Conservation (phyloP, 257 asterid genomes). For the Nemophila menziesii region DNA sequence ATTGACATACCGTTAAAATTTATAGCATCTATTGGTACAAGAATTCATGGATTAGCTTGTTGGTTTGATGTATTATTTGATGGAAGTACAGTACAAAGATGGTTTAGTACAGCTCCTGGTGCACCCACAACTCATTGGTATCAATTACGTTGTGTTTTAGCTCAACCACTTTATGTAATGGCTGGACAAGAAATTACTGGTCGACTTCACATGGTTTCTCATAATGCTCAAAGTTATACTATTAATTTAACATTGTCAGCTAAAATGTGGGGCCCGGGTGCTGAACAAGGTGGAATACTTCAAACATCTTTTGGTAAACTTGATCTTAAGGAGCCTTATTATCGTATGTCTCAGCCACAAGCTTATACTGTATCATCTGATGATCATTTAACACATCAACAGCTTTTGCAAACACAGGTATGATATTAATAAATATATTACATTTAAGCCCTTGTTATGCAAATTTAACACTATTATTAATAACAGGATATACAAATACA, state of each 20-base stretch:
- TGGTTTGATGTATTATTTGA: conserved; percentile 95
- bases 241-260: conserved; percentile 80
- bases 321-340: conserved; percentile 95
- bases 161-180: conserved; percentile 96
- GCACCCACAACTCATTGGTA: conserved; percentile 98
- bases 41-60: conserved; percentile 95
- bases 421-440: conserved; percentile 2
- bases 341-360: conserved; percentile 97
- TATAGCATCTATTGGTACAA: conserved; percentile 62
- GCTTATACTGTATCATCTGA: conserved; percentile 66
- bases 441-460: not conserved
- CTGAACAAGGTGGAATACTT: conserved; percentile 82
- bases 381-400: conserved; percentile 41
- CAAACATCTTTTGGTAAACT: conserved; percentile 85
- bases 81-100: conserved; percentile 91
- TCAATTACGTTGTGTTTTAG: conserved; percentile 86
- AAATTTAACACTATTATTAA: not conserved
- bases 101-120: conserved; percentile 98
- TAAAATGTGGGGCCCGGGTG: conserved; percentile 94
- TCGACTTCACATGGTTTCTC: conserved; percentile 78
- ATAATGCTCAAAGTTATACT: conserved; percentile 93
- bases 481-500: conserved; percentile 49
- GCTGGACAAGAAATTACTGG: conserved; percentile 97
- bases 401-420: conserved; percentile 72
- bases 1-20: conserved; percentile 76